phyloP scores from a whole-genome alignment of 2,329 filamentous ascomycete species.

The Cladophialophora carrionii region DNA sequence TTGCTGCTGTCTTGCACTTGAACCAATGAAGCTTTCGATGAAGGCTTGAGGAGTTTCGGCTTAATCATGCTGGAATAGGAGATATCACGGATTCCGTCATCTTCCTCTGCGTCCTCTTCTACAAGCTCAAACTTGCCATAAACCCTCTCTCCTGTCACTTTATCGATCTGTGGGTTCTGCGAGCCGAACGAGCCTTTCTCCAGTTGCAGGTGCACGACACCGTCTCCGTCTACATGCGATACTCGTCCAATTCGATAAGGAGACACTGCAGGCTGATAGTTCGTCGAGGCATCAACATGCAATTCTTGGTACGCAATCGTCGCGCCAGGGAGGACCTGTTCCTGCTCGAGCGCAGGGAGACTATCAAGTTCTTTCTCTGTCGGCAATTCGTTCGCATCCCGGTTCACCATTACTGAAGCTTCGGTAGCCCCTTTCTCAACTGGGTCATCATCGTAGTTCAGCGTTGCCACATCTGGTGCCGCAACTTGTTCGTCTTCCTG shows the following conservation, averaged over 20 bases:
- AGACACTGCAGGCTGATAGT: constrained; percentile 53
- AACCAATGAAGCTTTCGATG: constrained; percentile 43
- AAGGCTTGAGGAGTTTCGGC: constrained; percentile 63
- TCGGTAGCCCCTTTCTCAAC: constrained; percentile 45
- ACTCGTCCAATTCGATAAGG: constrained; percentile 69
- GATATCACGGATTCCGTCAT: constrained; percentile 64
- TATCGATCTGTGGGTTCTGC: constrained; percentile 56
- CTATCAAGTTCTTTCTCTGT: constrained; percentile 64
- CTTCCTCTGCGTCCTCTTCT: constrained; percentile 61
- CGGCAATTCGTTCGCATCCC: constrained; percentile 30
- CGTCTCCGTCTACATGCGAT: constrained; percentile 59
- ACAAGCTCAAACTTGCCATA: constrained; percentile 76
- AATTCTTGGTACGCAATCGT: constrained; percentile 54
- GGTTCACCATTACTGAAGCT: constrained; percentile 6
- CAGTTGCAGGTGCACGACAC: constrained; percentile 63
- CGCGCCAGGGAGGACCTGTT: constrained; percentile 44
- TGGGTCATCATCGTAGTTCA: constrained; percentile 27
- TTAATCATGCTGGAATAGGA: constrained; percentile 67
- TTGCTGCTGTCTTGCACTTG: constrained; percentile 39
- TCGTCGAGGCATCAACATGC: constrained; percentile 52
- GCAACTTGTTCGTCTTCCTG: constrained; percentile 50
- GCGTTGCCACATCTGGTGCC: constrained; percentile 19
- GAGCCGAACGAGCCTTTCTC: constrained; percentile 52
- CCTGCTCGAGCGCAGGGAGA: constrained; percentile 54
- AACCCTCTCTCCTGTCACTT: constrained; percentile 68